phyloP scores from a whole-genome alignment of 1,284 basidiomycete genomes.

The Sporisorium iseilematis-ciliati region DNA sequence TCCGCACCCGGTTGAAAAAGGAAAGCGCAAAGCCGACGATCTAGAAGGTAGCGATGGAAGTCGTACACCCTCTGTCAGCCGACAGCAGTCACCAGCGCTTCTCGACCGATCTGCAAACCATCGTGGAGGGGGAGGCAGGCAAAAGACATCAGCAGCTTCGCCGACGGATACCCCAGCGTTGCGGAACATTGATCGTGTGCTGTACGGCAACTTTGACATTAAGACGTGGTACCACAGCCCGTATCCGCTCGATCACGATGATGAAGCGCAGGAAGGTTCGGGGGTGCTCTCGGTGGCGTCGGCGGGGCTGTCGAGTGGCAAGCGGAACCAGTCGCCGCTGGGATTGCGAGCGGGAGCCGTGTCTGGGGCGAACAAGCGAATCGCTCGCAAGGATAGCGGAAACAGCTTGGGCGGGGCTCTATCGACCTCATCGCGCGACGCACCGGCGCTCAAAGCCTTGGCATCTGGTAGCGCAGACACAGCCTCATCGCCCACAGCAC shows the following conservation, averaged over 20 bases:
- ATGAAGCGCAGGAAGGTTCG: constrained; percentile 17
- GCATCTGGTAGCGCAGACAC: constrained; percentile 4
- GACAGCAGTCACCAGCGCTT: constrained; percentile 34
- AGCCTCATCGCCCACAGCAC: constrained; percentile 1
- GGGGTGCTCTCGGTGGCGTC: constrained; percentile 5
- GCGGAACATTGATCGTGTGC: constrained; percentile 58
- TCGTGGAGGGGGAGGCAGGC: constrained; percentile 16
- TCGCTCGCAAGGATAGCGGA: constrained; percentile 21
- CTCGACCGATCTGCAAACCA: constrained; percentile 15
- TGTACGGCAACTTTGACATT: constrained; percentile 68
- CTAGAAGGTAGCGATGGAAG: constrained; percentile 31
- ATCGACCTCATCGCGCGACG: constrained; percentile 27
- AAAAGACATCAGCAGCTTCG: constrained; percentile 10
- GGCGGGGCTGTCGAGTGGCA: constrained; percentile 1
- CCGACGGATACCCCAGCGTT: constrained; percentile 24
- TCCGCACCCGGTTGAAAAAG: constrained; percentile 25
- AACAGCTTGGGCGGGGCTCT: constrained; percentile 26
- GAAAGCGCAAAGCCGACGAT: constrained; percentile 40
- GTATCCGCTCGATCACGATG: constrained; percentile 64
- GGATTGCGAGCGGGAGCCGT: constrained; percentile 1
- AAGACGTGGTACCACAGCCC: constrained; percentile 69
- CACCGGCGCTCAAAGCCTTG: constrained; percentile 31
- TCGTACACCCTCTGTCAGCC: constrained; percentile 34
- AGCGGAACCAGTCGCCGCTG: constrained; percentile 34
- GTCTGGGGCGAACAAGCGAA: constrained; percentile 8